Conservation (phyloP, 2,329 filamentous ascomycete species). For the Xylariaceae sp. region DNA sequence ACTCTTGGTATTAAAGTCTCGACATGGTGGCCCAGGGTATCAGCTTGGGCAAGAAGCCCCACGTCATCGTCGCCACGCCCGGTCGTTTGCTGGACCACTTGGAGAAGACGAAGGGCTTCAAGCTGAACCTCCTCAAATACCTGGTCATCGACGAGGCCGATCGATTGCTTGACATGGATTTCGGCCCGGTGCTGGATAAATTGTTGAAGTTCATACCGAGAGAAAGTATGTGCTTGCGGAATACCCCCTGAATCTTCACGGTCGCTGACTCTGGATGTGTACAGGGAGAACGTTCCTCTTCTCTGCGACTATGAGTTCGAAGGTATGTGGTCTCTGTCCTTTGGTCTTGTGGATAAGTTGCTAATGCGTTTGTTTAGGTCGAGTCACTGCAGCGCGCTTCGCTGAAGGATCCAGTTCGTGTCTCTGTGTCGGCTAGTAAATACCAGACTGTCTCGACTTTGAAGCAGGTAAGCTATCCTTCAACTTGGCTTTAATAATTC, state of each 20-base stretch:
- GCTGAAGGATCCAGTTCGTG: slow-evolving; percentile 74
- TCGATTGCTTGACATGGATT: slow-evolving; percentile 85
- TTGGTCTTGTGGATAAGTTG: neutral
- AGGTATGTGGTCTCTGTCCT: slow-evolving; percentile 36
- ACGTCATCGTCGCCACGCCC: slow-evolving; percentile 88
- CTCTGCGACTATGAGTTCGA: slow-evolving; percentile 88
- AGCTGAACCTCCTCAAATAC: slow-evolving; percentile 73
- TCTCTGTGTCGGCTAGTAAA: slow-evolving; percentile 75
- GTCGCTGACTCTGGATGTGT: neutral
- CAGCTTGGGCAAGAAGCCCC: slow-evolving; percentile 84
- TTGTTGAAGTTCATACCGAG: slow-evolving; percentile 59
- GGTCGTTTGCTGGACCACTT: slow-evolving; percentile 86
- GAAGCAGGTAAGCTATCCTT: slow-evolving; percentile 48
- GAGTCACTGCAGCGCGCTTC: slow-evolving; percentile 88
- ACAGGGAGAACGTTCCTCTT: slow-evolving; percentile 74
- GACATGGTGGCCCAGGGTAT: slow-evolving; percentile 93
- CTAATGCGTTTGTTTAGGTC: slow-evolving; percentile 39
- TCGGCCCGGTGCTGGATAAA: slow-evolving; percentile 87
- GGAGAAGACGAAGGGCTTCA: slow-evolving; percentile 96
- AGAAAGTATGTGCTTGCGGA: slow-evolving; percentile 12
- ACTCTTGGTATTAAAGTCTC: slow-evolving; percentile 40
- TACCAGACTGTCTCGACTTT: slow-evolving; percentile 91
- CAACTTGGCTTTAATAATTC: neutral
- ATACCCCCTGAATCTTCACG: neutral
- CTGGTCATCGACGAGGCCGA: slow-evolving; percentile 96